Conservation (phyloP, 2,329 filamentous ascomycete genomes). For the Pseudogymnoascus sp. region DNA sequence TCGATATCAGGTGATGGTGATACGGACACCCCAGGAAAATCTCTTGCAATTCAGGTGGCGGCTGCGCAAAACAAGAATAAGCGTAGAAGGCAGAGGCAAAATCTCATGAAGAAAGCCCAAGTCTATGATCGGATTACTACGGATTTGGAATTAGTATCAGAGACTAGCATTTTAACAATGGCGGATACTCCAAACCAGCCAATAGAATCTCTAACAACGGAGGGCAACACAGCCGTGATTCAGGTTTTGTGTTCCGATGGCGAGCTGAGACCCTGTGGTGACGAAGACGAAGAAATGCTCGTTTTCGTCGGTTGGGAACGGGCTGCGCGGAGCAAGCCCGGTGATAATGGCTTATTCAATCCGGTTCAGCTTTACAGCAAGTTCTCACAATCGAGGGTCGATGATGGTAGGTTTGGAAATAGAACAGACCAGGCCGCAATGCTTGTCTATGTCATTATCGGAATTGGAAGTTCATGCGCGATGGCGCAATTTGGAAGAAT, state of each 20-base stretch:
- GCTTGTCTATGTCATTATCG: background rate
- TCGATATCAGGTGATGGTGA: background rate
- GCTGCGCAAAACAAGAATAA: background rate
- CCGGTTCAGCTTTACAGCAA: background rate
- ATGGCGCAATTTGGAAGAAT: background rate
- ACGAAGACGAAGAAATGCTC: background rate
- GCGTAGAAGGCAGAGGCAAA: background rate
- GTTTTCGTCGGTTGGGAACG: background rate
- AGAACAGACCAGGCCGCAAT: background rate
- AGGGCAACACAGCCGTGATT: background rate
- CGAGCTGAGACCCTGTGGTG: background rate
- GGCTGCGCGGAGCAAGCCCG: background rate
- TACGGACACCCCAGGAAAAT: background rate
- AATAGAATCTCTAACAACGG: background rate
- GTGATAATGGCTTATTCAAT: background rate
- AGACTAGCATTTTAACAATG: background rate
- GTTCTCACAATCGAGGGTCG: background rate
- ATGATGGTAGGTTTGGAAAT: background rate
- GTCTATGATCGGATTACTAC: background rate
- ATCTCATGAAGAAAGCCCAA: background rate
- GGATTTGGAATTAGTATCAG: background rate
- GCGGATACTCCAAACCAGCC: background rate
- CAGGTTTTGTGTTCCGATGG: background rate
- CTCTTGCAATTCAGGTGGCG: background rate
- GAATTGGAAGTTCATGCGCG: background rate